A percentile compares a stretch with the other conserved stretches of the same genome.
These are phyloP conservation scores for Hygrocybe coccinea DNA, from an alignment of 768 basidiomycete species.

Conservation along the genomic window DNA sequence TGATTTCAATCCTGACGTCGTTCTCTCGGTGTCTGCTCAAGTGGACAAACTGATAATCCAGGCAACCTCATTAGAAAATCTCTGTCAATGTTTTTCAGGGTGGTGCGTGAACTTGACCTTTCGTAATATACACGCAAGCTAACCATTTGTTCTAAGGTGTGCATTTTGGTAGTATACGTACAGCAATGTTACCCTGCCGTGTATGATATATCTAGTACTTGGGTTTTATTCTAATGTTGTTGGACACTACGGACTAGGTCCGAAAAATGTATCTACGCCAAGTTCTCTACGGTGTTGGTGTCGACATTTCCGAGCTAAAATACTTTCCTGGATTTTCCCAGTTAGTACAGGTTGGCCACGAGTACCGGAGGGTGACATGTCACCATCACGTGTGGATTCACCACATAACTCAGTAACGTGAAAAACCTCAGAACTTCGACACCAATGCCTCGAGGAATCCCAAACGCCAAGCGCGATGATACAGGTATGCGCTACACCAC, in stretches of 20 bases:
- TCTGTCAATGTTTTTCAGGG: constrained; percentile 95
- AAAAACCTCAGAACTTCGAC: no score
- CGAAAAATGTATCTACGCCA: no score
- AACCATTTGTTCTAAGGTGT: constrained; percentile 41
- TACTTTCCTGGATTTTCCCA: no score
- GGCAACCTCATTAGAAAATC: constrained; percentile 89
- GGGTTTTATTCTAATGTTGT: neutral
- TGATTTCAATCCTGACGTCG: constrained; percentile 85
- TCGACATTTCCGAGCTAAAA: no score
- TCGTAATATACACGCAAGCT: constrained; percentile 1
- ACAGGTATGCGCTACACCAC: constrained; percentile 76
- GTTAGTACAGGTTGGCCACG: no score
- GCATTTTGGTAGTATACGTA: constrained; percentile 79
- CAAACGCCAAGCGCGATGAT: constrained; percentile 76
- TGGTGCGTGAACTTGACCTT: constrained; percentile 48
- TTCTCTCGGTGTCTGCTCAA: constrained; percentile 71
- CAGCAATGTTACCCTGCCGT: no score
- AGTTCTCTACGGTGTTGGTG: no score
- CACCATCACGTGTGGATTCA: no score
- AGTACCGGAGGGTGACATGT: no score
- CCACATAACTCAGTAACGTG: no score
- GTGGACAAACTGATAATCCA: constrained; percentile 92
- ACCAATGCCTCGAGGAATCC: constrained; percentile 78
- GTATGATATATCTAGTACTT: neutral
- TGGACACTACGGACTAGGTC: no score